phyloP scores from a whole-genome alignment of 2,329 filamentous ascomycete genomes.

The Fusarium sp. region DNA sequence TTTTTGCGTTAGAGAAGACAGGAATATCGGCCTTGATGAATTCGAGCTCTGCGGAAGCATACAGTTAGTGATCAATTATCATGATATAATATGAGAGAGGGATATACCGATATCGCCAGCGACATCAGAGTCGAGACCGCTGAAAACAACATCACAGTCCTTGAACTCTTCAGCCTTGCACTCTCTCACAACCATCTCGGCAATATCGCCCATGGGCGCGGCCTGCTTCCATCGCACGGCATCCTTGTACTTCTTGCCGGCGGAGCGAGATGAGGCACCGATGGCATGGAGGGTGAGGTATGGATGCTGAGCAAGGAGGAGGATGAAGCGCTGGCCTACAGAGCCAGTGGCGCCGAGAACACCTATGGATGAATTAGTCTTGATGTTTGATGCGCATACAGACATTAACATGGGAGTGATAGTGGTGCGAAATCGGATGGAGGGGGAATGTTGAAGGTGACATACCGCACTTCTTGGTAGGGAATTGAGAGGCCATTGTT shows the following conservation, averaged over 20 bases:
- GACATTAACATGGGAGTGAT: neutral
- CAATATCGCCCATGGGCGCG: conserved; percentile 82
- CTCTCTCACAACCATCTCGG: conserved; percentile 84
- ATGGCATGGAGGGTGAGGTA: conserved; percentile 88
- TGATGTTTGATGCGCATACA: neutral
- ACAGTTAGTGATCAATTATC: conserved; percentile 10
- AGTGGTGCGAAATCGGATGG: conserved; percentile 20
- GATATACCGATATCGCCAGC: conserved; percentile 87
- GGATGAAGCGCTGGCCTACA: conserved; percentile 94
- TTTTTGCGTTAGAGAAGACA: conserved; percentile 98
- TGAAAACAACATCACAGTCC: conserved; percentile 95
- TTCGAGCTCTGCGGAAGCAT: conserved; percentile 75
- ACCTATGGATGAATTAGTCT: conserved; percentile 56
- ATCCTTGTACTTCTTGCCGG: conserved; percentile 94
- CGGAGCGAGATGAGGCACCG: conserved; percentile 88
- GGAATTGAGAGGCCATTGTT: conserved; percentile 59
- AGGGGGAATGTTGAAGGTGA: conserved; percentile 26
- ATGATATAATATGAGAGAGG: conserved; percentile 12
- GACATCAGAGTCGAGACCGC: conserved; percentile 90
- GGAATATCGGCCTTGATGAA: conserved; percentile 90
- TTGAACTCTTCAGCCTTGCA: conserved; percentile 85
- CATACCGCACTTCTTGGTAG: conserved; percentile 71
- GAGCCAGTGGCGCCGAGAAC: conserved; percentile 94
- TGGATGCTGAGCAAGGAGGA: conserved; percentile 89
- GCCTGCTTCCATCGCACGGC: conserved; percentile 96